Percentiles rank a stretch among this genome's conserved stretches.
Conservation (phyloP, 139 green algal species). For the Coelastrella sp. region DNA sequence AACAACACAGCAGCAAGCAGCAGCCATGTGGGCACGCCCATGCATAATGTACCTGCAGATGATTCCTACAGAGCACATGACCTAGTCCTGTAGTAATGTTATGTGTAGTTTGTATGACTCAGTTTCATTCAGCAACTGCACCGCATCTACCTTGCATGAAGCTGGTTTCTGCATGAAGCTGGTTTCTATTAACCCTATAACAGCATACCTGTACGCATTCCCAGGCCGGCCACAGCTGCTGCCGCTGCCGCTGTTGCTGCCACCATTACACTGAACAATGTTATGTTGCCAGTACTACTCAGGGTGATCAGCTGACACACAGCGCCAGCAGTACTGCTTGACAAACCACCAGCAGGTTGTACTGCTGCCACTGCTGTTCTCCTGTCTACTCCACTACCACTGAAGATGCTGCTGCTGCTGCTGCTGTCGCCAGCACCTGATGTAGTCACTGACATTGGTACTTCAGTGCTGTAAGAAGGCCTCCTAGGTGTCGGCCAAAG, state of each 20-base stretch:
- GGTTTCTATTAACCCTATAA: neutral
- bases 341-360: constrained; percentile 1
- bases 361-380: constrained; percentile 4
- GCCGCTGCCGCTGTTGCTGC: constrained; percentile 25
- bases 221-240: constrained; percentile 53
- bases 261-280: constrained; percentile 55
- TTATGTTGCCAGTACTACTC: constrained; percentile 52
- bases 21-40: neutral
- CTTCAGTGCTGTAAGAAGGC: constrained; percentile 60
- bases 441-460: constrained; percentile 37
- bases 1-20: neutral
- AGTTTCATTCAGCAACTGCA: neutral
- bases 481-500: constrained; percentile 38
- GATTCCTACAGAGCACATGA: neutral
- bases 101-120: neutral
- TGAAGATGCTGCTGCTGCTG: neutral
- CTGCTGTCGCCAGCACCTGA: neutral
- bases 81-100: neutral
- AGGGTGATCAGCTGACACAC: constrained; percentile 58
- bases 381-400: neutral
- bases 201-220: constrained; percentile 50
- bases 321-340: constrained; percentile 34
- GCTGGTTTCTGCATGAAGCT: neutral
- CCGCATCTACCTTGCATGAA: neutral
- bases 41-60: neutral